Evolutionary conservation across 177 flowering plant genomes (phyloP).

Genomic region (Telopea speciosissima): DNA sequence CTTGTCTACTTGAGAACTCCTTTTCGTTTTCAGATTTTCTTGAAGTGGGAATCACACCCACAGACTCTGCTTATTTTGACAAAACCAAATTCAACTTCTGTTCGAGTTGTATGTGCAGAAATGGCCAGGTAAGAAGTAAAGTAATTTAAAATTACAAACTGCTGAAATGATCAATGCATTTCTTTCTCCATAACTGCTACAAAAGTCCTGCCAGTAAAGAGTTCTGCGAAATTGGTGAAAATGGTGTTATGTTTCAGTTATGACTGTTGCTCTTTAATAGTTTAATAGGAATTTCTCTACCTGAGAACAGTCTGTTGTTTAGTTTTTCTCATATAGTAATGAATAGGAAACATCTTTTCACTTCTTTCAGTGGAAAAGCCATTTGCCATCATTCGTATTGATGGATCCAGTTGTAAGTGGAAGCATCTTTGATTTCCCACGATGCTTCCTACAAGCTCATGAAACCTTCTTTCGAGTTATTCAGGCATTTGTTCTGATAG

Average conservation of each 20-base stretch:
- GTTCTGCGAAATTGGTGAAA: background rate
- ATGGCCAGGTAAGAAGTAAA: constrained; percentile 70
- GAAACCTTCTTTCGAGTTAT: too few relatives aligned
- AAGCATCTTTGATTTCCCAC: too few relatives aligned
- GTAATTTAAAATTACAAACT: constrained; percentile 7
- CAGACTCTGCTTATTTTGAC: constrained; percentile 79
- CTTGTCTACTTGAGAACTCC: constrained; percentile 16
- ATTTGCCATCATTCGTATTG: too few relatives aligned
- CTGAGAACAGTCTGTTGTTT: background rate
- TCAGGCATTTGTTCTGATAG: background rate
- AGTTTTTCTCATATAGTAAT: background rate
- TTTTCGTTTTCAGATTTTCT: constrained; percentile 62
- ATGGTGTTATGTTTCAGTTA: background rate
- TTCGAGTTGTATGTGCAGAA: constrained; percentile 67
- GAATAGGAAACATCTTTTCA: too few relatives aligned
- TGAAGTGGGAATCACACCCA: constrained; percentile 85
- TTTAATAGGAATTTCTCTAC: too few relatives aligned
- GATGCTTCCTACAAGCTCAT: background rate
- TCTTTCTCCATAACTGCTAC: background rate
- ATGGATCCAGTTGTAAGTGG: background rate
- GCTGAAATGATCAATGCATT: background rate
- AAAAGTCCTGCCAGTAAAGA: background rate
- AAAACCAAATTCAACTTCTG: constrained; percentile 83
- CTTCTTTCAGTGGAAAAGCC: too few relatives aligned
- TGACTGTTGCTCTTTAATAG: too few relatives aligned